Conservation (phyloP, 768 basidiomycete species). For the Antrodiella citrinella region DNA sequence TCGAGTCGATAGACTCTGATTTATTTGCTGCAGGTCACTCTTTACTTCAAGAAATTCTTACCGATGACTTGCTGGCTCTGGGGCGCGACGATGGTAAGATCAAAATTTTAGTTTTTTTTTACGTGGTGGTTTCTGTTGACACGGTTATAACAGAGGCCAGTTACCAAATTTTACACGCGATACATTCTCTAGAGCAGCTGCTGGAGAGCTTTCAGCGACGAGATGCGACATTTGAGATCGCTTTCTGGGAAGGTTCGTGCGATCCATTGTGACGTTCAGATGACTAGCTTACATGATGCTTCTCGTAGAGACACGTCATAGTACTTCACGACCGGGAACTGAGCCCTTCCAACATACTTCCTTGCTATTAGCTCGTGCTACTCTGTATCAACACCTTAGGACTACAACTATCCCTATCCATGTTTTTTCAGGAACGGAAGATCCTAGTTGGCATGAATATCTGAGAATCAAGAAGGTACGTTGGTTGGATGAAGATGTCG, state of each 20-base stretch:
- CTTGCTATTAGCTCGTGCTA: conserved; percentile 40
- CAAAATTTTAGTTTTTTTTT: no score
- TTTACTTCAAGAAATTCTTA: conserved; percentile 46
- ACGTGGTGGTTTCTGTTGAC: no score
- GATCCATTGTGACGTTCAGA: no score
- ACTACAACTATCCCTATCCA: conserved; percentile 34
- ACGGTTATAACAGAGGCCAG: conserved; percentile 30
- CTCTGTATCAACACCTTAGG: conserved; percentile 43
- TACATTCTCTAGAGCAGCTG: conserved; percentile 43
- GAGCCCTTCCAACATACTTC: conserved; percentile 33
- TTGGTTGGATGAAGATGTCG: no score
- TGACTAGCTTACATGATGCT: no score
- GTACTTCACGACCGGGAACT: conserved; percentile 31
- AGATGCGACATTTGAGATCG: conserved; percentile 50
- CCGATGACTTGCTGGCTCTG: conserved; percentile 53
- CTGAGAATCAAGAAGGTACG: conserved; percentile 32
- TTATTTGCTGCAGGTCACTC: conserved; percentile 51
- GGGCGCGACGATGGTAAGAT: conserved; percentile 39
- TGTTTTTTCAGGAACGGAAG: conserved; percentile 36
- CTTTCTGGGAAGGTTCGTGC: conserved; percentile 50
- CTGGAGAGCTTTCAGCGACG: conserved; percentile 41
- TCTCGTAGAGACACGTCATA: conserved; percentile 38
- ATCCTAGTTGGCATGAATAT: conserved; percentile 43
- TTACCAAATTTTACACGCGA: conserved; percentile 60
- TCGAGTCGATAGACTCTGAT: not conserved